Percentiles rank a stretch among this genome's conserved stretches.
Conservation (phyloP, 73 alveolate species). For the Paramecium sexaurelia region DNA sequence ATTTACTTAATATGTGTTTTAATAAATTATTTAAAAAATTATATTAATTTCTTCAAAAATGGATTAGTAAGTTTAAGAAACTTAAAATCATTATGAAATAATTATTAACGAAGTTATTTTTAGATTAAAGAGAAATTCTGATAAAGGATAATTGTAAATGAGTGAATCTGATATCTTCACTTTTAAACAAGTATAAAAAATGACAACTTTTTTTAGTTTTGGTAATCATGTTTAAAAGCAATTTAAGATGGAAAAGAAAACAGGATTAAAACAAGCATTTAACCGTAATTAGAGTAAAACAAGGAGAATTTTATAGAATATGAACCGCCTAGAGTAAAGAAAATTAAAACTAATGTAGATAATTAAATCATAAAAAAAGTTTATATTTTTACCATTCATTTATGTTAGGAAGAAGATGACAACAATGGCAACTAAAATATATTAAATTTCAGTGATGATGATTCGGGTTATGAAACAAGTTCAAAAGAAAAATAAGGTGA, state of each 20-base stretch:
- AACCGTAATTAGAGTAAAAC: not conserved
- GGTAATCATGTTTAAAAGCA: not conserved
- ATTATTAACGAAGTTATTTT: not conserved
- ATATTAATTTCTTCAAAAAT: not conserved
- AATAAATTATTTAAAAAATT: not conserved
- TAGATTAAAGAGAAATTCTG: not conserved
- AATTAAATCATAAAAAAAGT: not conserved
- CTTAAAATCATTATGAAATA: not conserved
- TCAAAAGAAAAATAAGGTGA: not conserved
- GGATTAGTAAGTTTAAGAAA: not conserved
- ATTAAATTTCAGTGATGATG: not conserved
- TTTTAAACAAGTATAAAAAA: not conserved
- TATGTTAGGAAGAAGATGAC: not conserved
- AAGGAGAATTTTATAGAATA: not conserved
- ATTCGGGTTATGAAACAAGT: not conserved
- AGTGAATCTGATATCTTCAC: constrained; percentile 1
- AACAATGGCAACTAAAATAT: too few species aligned
- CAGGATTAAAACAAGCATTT: not conserved
- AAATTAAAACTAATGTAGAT: not conserved
- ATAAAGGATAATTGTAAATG: constrained; percentile 14
- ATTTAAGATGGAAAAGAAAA: not conserved
- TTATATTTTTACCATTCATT: not conserved
- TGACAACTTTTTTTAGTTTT: not conserved
- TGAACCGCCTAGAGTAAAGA: not conserved
- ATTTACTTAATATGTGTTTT: not conserved